A percentile compares a stretch with the other conserved stretches of the same genome.
Conservation (phyloP, 1,284 basidiomycete species). For the Microbotryum lychnidis-dioicae region DNA sequence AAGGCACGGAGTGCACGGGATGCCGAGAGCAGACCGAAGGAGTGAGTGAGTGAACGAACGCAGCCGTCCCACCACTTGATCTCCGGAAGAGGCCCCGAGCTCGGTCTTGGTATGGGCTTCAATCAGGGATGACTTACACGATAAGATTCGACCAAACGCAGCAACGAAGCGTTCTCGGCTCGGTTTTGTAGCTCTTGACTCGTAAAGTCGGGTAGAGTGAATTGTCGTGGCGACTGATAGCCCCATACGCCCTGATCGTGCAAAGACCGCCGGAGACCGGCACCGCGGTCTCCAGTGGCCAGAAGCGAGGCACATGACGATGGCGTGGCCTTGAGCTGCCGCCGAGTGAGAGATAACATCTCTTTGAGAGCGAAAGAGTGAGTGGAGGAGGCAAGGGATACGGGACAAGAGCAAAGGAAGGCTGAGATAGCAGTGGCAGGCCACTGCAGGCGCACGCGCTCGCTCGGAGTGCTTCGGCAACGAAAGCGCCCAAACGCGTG, state of each 20-base stretch:
- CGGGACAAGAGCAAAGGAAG: too few relatives aligned
- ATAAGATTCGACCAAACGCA: slow-evolving; percentile 79
- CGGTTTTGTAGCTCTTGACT: slow-evolving; percentile 65
- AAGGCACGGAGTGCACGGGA: too few relatives aligned
- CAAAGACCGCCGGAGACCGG: background rate
- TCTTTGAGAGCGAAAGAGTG: too few relatives aligned
- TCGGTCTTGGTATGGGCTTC: background rate
- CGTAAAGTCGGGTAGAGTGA: slow-evolving; percentile 42
- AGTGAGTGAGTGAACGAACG: background rate
- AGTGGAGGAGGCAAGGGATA: too few relatives aligned
- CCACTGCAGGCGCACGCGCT: too few relatives aligned
- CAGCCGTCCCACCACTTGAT: background rate
- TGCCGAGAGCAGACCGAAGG: too few relatives aligned
- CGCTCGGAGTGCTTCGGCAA: too few relatives aligned
- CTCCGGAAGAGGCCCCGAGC: background rate
- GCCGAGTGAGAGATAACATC: too few relatives aligned
- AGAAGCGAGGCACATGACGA: too few relatives aligned
- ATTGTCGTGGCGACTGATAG: slow-evolving; percentile 6
- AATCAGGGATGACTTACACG: slow-evolving; percentile 39
- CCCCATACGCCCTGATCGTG: slow-evolving; percentile 16
- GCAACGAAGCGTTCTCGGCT: slow-evolving; percentile 60
- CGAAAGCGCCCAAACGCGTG: too few relatives aligned
- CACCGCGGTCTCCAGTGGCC: background rate
- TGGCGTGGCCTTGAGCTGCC: too few relatives aligned
- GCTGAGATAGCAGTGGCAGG: too few relatives aligned